These are phyloP conservation scores for Nematocida sp. DNA, from an alignment of 371 early-diverging fungal species.

Conservation along the genomic window DNA sequence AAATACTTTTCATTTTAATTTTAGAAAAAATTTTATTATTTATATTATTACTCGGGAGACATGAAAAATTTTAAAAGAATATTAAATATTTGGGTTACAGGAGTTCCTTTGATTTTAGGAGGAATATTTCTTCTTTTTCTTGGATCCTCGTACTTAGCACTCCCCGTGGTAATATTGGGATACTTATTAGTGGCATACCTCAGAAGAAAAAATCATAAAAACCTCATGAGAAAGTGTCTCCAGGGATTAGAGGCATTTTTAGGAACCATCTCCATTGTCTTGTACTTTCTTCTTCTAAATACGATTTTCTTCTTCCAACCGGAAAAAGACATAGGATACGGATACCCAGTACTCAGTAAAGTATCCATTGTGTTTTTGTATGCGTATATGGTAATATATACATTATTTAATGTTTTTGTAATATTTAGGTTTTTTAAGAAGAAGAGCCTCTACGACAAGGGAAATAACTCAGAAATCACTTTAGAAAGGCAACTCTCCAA, in stretches of 20 bases:
- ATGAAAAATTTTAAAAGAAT: background rate
- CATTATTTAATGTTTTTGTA: background rate
- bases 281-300: constrained; percentile 24
- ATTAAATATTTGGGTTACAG: background rate
- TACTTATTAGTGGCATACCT: background rate
- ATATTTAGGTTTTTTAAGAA: background rate
- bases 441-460: too few species aligned
- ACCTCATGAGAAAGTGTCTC: background rate
- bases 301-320: background rate
- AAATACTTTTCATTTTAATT: background rate
- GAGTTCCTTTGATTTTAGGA: background rate
- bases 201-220: background rate
- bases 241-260: background rate
- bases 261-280: background rate
- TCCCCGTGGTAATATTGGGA: background rate
- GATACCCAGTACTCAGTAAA: background rate
- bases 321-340: background rate
- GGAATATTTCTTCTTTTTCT: background rate
- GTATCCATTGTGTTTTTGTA: background rate
- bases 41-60: background rate
- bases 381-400: constrained; percentile 1
- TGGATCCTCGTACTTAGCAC: too few species aligned
- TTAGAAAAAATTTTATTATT: background rate
- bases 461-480: too few species aligned
- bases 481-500: too few species aligned